Evolutionary conservation across 345 rosid genomes (phyloP).

Genomic region (Hirschfeldia incana): DNA sequence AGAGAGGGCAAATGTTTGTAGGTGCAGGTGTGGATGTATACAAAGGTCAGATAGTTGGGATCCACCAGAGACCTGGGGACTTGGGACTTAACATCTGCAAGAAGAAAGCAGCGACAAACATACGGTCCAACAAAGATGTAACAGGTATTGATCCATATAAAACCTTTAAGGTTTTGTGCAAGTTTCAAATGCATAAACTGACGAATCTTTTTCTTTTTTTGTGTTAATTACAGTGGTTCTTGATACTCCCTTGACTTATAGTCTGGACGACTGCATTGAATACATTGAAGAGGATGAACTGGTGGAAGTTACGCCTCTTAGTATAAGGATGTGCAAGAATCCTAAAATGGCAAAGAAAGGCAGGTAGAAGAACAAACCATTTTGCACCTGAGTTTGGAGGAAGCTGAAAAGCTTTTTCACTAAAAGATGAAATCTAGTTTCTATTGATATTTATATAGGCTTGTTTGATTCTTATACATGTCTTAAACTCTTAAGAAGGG

Average conservation of each 20-base stretch:
- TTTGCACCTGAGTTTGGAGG: conserved; percentile 31
- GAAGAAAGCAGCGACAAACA: conserved; percentile 93
- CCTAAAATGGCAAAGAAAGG: conserved; percentile 67
- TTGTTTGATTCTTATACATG: conserved; percentile 26
- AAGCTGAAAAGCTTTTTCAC: not conserved
- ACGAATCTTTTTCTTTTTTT: not conserved
- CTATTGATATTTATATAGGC: conserved; percentile 23
- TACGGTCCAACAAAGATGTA: conserved; percentile 89
- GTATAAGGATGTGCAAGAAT: conserved; percentile 89
- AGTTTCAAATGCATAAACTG: conserved; percentile 1
- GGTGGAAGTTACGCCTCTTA: conserved; percentile 89
- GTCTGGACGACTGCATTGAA: conserved; percentile 94
- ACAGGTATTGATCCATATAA: conserved; percentile 49
- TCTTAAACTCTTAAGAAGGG: conserved; percentile 16
- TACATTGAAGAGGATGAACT: conserved; percentile 96
- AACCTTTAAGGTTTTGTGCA: not conserved
- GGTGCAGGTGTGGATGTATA: conserved; percentile 77
- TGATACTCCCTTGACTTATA: conserved; percentile 79
- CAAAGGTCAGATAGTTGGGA: conserved; percentile 90
- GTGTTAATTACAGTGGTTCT: conserved; percentile 65
- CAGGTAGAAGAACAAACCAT: conserved; percentile 41
- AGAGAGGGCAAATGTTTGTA: conserved; percentile 92
- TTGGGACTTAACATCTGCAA: conserved; percentile 84
- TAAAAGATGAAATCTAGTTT: conserved; percentile 14
- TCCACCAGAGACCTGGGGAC: conserved; percentile 93